Conservation (phyloP, 2,329 filamentous ascomycete species). For the Xylariaceae sp. region DNA sequence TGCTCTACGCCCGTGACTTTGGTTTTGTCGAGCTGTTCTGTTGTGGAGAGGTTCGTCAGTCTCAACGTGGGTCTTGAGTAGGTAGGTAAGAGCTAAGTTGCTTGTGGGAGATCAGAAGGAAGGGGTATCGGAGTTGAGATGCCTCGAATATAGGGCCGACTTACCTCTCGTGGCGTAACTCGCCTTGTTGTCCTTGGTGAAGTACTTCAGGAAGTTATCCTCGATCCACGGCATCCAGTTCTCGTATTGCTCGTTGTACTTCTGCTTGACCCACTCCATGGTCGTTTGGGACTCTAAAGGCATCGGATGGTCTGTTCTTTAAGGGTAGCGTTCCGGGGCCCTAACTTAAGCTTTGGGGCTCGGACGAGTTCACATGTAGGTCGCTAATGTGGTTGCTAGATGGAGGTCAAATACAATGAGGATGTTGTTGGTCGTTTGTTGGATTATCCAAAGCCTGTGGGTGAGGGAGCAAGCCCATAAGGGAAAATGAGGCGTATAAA, state of each 20-base stretch:
- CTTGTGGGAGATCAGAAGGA: not conserved
- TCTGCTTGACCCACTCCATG: constrained; percentile 62
- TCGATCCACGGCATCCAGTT: constrained; percentile 78
- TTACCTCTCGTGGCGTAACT: constrained; percentile 70
- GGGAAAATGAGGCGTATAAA: not conserved
- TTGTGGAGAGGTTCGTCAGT: constrained; percentile 1
- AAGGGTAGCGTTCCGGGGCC: not conserved
- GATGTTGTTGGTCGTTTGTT: not conserved
- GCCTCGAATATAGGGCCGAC: constrained; percentile 22
- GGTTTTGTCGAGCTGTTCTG: constrained; percentile 68
- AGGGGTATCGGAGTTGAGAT: not conserved
- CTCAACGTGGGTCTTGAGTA: not conserved
- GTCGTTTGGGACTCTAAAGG: not conserved
- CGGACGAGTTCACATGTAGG: not conserved
- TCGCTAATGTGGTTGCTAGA: not conserved
- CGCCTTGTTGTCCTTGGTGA: constrained; percentile 77
- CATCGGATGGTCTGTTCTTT: not conserved
- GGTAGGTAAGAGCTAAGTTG: not conserved
- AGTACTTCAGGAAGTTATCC: constrained; percentile 71
- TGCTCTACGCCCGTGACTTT: constrained; percentile 70
- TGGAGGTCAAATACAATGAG: not conserved
- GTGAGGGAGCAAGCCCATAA: not conserved
- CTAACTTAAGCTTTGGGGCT: not conserved
- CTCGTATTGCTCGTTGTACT: constrained; percentile 74
- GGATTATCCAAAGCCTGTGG: not conserved